These are phyloP conservation scores for Trifolium dubium DNA, from an alignment of 306 rosid species.

Conservation along the genomic window DNA sequence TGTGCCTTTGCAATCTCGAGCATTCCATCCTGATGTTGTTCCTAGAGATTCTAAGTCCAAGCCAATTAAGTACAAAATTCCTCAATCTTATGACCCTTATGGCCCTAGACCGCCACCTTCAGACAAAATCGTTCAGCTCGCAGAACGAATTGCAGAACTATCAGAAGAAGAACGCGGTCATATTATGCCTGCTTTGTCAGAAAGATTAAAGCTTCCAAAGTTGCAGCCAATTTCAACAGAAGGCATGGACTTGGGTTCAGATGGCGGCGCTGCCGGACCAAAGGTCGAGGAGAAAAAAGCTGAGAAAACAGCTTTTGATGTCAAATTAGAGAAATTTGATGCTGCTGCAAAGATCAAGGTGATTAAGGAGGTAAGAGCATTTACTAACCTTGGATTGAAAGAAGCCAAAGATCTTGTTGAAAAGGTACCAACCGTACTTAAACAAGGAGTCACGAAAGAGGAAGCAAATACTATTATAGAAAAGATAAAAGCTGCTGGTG, in stretches of 20 bases:
- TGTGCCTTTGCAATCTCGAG: constrained; percentile 43
- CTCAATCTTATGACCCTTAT: constrained; percentile 54
- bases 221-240: constrained; percentile 59
- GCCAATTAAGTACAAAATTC: constrained; percentile 52
- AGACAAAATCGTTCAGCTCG: constrained; percentile 53
- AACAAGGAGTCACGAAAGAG: constrained; percentile 60
- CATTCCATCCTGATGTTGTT: constrained; percentile 49
- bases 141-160: constrained; percentile 49
- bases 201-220: constrained; percentile 53
- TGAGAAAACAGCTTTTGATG: constrained; percentile 59
- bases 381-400: constrained; percentile 57
- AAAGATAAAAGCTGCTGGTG: constrained; percentile 61
- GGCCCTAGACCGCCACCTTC: constrained; percentile 61
- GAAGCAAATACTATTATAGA: constrained; percentile 55
- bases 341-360: constrained; percentile 60
- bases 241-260: constrained; percentile 53
- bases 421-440: constrained; percentile 53
- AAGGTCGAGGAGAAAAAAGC: constrained; percentile 57
- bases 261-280: constrained; percentile 43
- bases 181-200: constrained; percentile 54
- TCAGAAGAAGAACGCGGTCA: constrained; percentile 52
- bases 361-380: constrained; percentile 60
- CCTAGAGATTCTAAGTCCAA: constrained; percentile 47
- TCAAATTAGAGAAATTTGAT: constrained; percentile 58
- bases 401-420: constrained; percentile 65